Percentiles rank a stretch among this genome's conserved stretches.
phyloP scores from a whole-genome alignment of 257 asterid species.

The Echium plantagineum region DNA sequence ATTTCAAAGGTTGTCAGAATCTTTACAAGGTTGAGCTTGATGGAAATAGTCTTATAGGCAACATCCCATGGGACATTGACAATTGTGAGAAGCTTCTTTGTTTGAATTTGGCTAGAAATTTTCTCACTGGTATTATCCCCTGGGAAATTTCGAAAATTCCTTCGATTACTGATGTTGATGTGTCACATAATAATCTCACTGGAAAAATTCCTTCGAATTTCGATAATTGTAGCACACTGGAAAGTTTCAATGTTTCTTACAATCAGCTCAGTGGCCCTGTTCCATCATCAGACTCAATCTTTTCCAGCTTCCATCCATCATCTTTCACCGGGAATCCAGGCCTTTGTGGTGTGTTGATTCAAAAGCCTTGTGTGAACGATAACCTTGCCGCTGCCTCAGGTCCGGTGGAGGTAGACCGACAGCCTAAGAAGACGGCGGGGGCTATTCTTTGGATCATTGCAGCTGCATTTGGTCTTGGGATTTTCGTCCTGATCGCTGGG shows the following conservation, averaged over 20 bases:
- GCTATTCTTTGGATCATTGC: conserved; percentile 74
- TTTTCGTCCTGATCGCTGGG: conserved; percentile 46
- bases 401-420: conserved; percentile 24
- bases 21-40: conserved; percentile 57
- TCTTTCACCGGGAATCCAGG: conserved; percentile 73
- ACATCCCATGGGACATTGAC: conserved; percentile 73
- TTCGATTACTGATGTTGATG: conserved; percentile 59
- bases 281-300: conserved; percentile 53
- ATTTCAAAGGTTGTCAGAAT: conserved; percentile 55
- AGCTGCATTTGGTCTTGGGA: conserved; percentile 59
- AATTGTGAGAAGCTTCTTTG: conserved; percentile 65
- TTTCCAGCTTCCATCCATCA: conserved; percentile 56
- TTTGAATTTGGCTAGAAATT: conserved; percentile 44
- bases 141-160: conserved; percentile 86
- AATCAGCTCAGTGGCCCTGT: conserved; percentile 86
- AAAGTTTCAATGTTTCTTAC: conserved; percentile 72
- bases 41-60: conserved; percentile 62
- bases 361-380: conserved; percentile 38
- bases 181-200: conserved; percentile 58
- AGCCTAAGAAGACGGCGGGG: conserved; percentile 53
- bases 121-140: conserved; percentile 72
- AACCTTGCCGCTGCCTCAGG: conserved; percentile 13
- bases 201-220: conserved; percentile 74
- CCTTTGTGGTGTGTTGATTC: conserved; percentile 51
- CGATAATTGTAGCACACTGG: conserved; percentile 61